phyloP scores from a whole-genome alignment of 2,329 filamentous ascomycete species.

The Trichoderma oligosporum region DNA sequence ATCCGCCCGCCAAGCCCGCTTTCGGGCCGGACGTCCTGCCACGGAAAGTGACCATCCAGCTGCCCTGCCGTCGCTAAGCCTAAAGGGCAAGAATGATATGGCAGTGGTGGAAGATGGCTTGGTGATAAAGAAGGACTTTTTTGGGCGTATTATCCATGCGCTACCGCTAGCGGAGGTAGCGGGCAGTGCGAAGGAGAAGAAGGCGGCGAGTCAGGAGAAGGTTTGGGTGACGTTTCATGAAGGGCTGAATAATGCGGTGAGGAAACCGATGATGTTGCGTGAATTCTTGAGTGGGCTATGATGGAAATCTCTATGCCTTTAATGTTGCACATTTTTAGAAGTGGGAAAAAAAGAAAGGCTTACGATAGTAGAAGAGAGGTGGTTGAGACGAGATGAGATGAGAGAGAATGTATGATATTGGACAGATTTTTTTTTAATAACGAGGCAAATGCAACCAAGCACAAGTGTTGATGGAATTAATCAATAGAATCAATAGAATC shows the following conservation, averaged over 20 bases:
- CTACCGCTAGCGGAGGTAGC: constrained; percentile 40
- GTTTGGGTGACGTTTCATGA: constrained; percentile 90
- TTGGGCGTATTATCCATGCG: constrained; percentile 65
- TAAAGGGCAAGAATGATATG: constrained; percentile 32
- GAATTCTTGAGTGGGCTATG: constrained; percentile 71
- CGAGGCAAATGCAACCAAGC: background rate
- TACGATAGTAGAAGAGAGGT: background rate
- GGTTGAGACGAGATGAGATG: background rate
- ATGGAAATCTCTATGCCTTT: background rate
- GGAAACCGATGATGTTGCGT: constrained; percentile 76
- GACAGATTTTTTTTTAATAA: background rate
- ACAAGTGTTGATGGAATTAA: background rate
- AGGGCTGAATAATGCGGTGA: constrained; percentile 86
- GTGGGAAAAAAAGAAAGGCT: background rate
- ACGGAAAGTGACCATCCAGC: background rate
- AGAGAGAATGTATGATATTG: background rate
- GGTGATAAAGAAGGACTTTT: constrained; percentile 73
- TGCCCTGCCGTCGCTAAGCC: background rate
- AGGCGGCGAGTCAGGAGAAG: constrained; percentile 48
- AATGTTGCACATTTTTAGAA: background rate
- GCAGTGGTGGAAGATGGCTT: constrained; percentile 25
- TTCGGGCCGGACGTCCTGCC: constrained; percentile 47
- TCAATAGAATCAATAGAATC: background rate
- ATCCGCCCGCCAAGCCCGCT: constrained; percentile 62
- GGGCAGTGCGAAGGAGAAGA: constrained; percentile 34